Conservation (phyloP, 768 basidiomycete genomes). For the Lenzites betulinus region DNA sequence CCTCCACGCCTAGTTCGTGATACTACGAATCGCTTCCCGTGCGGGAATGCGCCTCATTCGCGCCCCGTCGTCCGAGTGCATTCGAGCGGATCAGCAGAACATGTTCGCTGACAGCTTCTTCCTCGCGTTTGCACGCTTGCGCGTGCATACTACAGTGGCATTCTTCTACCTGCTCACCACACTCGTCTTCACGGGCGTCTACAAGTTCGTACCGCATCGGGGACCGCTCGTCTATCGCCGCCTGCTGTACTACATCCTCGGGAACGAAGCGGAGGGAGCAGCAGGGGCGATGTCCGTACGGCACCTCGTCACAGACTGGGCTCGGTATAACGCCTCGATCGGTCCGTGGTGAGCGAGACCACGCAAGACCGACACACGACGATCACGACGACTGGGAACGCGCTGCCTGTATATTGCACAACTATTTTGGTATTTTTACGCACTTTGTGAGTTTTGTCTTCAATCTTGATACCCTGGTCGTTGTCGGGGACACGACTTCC, state of each 20-base stretch:
- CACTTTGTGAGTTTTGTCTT: background rate
- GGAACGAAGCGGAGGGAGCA: conserved; percentile 37
- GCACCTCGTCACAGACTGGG: conserved; percentile 8
- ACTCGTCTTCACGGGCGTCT: conserved; percentile 51
- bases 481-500: no score
- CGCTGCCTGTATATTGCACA: no score
- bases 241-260: conserved; percentile 61
- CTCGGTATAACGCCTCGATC: conserved; percentile 1
- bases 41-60: background rate
- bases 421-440: background rate
- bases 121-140: no score
- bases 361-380: background rate
- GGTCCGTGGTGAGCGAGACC: background rate
- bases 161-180: conserved; percentile 42
- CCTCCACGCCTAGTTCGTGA: no score
- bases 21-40: background rate
- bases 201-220: conserved; percentile 58
- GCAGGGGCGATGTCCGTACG: conserved; percentile 1
- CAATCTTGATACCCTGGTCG: background rate
- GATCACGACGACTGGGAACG: background rate
- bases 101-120: background rate
- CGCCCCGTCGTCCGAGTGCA: background rate
- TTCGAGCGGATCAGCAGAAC: no score
- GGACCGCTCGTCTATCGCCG: conserved; percentile 50
- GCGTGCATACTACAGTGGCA: conserved; percentile 36